Conservation (phyloP, 2,329 filamentous ascomycete genomes). For the Penicillium sp. region DNA sequence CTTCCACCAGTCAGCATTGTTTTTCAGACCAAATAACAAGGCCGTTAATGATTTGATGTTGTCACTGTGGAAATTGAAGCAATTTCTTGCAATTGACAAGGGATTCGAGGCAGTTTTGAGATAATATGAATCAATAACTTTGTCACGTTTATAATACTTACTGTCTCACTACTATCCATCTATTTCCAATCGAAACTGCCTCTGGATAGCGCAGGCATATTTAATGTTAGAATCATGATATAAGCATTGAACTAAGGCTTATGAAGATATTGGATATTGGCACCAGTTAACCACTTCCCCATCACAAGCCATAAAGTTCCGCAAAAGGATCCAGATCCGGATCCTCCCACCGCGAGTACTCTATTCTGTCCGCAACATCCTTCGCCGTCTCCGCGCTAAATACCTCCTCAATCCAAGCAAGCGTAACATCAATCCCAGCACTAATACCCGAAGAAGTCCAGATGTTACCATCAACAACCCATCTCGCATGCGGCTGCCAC, state of each 20-base stretch:
- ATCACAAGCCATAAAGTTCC: constrained; percentile 24
- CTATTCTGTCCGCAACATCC: constrained; percentile 52
- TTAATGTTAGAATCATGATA: background rate
- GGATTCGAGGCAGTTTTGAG: background rate
- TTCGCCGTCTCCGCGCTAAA: constrained; percentile 56
- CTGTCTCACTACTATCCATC: background rate
- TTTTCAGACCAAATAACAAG: constrained; percentile 34
- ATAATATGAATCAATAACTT: background rate
- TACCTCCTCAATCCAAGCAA: constrained; percentile 57
- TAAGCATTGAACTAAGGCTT: background rate
- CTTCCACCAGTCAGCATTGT: constrained; percentile 36
- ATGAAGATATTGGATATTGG: background rate
- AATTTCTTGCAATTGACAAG: constrained; percentile 23
- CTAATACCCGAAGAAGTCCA: constrained; percentile 66
- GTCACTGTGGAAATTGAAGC: constrained; percentile 42
- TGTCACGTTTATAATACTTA: background rate
- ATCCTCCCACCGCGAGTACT: constrained; percentile 60
- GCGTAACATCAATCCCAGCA: constrained; percentile 62
- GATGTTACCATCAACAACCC: constrained; percentile 65
- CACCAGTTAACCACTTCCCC: background rate
- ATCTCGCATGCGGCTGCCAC: constrained; percentile 64
- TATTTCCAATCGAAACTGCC: too few relatives aligned
- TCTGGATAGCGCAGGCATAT: too few relatives aligned
- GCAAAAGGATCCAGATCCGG: constrained; percentile 58
- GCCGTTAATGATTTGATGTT: constrained; percentile 33